Conservation (phyloP, 106 monocot genomes). For the Posidonia australis region DNA sequence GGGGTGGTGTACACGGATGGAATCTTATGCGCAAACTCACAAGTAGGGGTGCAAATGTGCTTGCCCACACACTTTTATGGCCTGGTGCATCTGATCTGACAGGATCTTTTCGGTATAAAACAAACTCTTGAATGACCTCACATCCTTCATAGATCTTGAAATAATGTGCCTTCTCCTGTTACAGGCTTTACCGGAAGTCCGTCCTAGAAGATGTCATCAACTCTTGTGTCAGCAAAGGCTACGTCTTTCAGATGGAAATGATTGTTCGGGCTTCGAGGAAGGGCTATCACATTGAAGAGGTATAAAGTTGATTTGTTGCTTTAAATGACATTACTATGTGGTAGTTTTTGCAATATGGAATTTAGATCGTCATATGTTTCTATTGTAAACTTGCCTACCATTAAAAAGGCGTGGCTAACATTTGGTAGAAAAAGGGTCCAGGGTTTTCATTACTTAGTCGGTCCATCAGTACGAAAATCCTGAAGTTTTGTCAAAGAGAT, state of each 20-base stretch:
- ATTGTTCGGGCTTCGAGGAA: slow-evolving; percentile 96
- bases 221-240: slow-evolving; percentile 95
- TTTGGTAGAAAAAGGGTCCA: too few relatives aligned
- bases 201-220: slow-evolving; percentile 90
- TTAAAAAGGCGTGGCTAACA: too few relatives aligned
- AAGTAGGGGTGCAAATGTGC: slow-evolving; percentile 96
- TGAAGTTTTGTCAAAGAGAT: too few relatives aligned
- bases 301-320: slow-evolving; percentile 4
- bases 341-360: too few relatives aligned
- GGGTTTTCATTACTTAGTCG: too few relatives aligned
- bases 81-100: slow-evolving; percentile 96
- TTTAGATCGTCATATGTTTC: too few relatives aligned
- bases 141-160: not conserved
- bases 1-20: slow-evolving; percentile 98
- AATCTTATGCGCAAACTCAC: slow-evolving; percentile 95
- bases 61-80: slow-evolving; percentile 93
- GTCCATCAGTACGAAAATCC: too few relatives aligned
- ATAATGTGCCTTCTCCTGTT: slow-evolving; percentile 2
- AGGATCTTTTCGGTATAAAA: slow-evolving; percentile 79
- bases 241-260: slow-evolving; percentile 99
- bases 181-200: slow-evolving; percentile 65
- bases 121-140: not conserved
- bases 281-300: slow-evolving; percentile 91
- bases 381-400: too few relatives aligned
- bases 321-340: too few relatives aligned